Evolutionary conservation across 257 asterid genomes (phyloP), one percentile per base, ranked within the genome.

Genomic region (Cordia subcordata): DNA sequence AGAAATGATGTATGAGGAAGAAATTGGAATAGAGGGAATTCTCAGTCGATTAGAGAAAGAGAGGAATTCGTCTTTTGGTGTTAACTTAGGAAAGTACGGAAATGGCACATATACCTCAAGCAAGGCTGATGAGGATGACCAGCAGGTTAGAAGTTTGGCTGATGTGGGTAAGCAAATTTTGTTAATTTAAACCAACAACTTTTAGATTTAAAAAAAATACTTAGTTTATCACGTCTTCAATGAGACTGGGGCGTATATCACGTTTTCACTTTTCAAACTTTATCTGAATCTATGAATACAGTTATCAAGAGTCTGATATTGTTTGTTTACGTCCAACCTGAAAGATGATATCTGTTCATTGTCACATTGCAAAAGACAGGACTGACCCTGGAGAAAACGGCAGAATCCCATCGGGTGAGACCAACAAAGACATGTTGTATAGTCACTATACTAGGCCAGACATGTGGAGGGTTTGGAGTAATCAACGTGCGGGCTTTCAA

Each of bases 31-130:
- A 65, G 82, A 77, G 14, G 97, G 96, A 57, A 89, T 93, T 72
- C 61, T 93, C 80, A 80, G 77, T 60, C 75, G 96, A 67, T 70
- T 93, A 72, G 90, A 81, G 80, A 89, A 81, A 71, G 87, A 89
- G 75, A 85, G 96, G 81, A 78, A 63, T 60, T 75, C 44, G 0
- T 74, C 83, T 47, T 60, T 86, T 42, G 90, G 83, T 62, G 69
- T 77, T 60, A 58, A 72, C 69, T 56, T 73, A 50, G 80, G 60
- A 62, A 75, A 68, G 59, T 49, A 72, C 59, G 77, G 60, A 53
- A 55, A 61, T 53, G 82, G 55, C 50, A 49, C 63, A 66, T 77
- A 62, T 58, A 32, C 73, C 44, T 63, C 78, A 21, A 83, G 69
- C 50, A 65, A 61, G 58, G 78, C 59, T 62, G 55, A 65, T 57